Evolutionary conservation across 441 rosid species (phyloP), one percentile per base, ranked within the genome.

Genomic region (Jatropha podagrica): DNA sequence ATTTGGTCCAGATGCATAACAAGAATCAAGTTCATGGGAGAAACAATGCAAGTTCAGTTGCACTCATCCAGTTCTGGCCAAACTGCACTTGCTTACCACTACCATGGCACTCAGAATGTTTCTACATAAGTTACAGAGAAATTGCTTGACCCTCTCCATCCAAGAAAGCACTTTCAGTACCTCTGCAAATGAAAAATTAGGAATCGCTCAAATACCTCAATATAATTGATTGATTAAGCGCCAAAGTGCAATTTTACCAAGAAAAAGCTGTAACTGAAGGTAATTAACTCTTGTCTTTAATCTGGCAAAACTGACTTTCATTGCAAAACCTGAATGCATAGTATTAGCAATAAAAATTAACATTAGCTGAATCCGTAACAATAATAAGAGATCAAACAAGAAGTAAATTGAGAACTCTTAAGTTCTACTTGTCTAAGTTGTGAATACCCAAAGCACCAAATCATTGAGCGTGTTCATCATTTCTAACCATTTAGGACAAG

Each of bases 241-340:
- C 9, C n/a, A 72, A 23, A 64, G n/a, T n/a, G 68, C 80, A 58
- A 55, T 49, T 84, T 85, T 86, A 94, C 97, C 91, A 0, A 92
- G 84, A 83, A 83, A 73, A 69, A 90, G 78, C 68, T 86, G 85
- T 54, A 91, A 59, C 32, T 80, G 87, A 69, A 91, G 77, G 82
- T 88, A 91, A 48, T 80, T 81, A 65, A 76, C 40, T 26, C 62
- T 80, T 58, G 81, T 78, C 60, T 71, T 86, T 26, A 89, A 74
- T 74, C 82, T 86, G 59, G 85, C 78, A 62, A 81, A 74, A 7
- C 79, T 59, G 54, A 75, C 76, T 69, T 72, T 69, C 48, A 82
- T 66, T 5, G 82, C 81, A 55, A 78, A 83, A 78, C 80, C 96
- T 90, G 86, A 72, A 64, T 37, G 66, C 49, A 38, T 10, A 64